Conservation (phyloP, 331 rosid species). For the Telfairia occidentalis region DNA sequence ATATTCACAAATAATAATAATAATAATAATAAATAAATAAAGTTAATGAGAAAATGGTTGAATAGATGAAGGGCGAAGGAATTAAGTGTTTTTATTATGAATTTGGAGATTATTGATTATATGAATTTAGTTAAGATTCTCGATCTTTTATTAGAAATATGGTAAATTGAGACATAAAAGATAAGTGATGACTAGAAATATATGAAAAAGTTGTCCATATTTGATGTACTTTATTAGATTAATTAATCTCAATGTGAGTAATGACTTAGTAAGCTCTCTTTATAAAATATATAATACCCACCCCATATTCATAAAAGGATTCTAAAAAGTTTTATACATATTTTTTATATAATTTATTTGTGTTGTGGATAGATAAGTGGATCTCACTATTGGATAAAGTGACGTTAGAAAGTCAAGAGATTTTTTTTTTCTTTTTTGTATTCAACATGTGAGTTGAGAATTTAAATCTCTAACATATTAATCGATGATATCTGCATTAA, state of each 20-base stretch:
- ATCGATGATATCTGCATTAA: too few relatives aligned
- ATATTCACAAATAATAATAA: too few relatives aligned
- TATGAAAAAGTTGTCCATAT: neutral
- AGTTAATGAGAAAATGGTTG: too few relatives aligned
- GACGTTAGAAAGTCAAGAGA: too few relatives aligned
- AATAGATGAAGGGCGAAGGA: neutral
- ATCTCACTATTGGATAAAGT: neutral
- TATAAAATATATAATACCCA: neutral
- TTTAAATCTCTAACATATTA: neutral
- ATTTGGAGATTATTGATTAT: neutral
- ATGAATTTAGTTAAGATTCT: neutral
- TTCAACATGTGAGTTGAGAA: too few relatives aligned
- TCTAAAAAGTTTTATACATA: neutral
- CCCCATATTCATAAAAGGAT: neutral
- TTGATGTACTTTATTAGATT: neutral
- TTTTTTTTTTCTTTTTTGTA: too few relatives aligned
- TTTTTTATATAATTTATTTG: neutral
- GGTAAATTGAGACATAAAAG: neutral
- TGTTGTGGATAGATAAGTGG: neutral
- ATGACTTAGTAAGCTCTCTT: neutral
- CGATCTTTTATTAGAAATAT: neutral
- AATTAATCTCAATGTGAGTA: neutral
- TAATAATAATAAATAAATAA: too few relatives aligned
- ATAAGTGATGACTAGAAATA: neutral
- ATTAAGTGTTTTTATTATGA: neutral